Evolutionary conservation across 345 rosid species (phyloP).

Genomic region (Euphorbia tirucalli): DNA sequence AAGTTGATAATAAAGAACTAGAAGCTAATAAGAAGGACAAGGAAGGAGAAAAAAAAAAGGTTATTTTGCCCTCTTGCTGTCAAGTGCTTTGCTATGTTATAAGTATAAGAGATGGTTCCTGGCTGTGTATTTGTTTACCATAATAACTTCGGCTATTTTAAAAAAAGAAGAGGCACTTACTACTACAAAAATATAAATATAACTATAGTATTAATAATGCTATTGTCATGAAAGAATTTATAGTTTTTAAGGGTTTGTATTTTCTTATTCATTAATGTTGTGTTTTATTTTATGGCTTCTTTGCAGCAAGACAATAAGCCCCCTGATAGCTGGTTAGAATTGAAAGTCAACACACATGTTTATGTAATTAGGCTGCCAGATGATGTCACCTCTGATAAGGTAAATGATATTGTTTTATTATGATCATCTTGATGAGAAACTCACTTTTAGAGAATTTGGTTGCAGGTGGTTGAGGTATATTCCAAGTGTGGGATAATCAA

Average conservation of each 20-base stretch:
- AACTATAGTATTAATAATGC: not conserved
- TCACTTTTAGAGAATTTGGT: constrained; percentile 21
- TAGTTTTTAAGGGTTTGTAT: not conserved
- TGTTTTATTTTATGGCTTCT: constrained; percentile 1
- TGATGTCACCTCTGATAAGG: constrained; percentile 84
- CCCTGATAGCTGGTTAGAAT: constrained; percentile 96
- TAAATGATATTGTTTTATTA: constrained; percentile 35
- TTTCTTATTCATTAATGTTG: not conserved
- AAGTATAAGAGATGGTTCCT: not conserved
- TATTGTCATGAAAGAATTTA: not conserved
- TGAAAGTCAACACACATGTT: constrained; percentile 94
- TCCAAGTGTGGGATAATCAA: constrained; percentile 97
- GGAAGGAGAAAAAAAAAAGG: constrained; percentile 67
- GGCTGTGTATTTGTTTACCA: constrained; percentile 10
- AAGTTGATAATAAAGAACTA: constrained; percentile 16
- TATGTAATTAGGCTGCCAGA: constrained; percentile 91
- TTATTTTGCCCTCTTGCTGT: not conserved
- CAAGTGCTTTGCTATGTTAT: not conserved
- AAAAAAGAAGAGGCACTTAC: not conserved
- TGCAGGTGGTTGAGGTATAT: constrained; percentile 84
- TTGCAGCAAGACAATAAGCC: constrained; percentile 89
- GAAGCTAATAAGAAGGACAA: constrained; percentile 58
- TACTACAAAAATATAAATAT: not conserved
- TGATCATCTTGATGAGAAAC: constrained; percentile 22
- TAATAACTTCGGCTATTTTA: constrained; percentile 2